Conservation (phyloP, 1,284 basidiomycete genomes). For the Marasmius fiardii region DNA sequence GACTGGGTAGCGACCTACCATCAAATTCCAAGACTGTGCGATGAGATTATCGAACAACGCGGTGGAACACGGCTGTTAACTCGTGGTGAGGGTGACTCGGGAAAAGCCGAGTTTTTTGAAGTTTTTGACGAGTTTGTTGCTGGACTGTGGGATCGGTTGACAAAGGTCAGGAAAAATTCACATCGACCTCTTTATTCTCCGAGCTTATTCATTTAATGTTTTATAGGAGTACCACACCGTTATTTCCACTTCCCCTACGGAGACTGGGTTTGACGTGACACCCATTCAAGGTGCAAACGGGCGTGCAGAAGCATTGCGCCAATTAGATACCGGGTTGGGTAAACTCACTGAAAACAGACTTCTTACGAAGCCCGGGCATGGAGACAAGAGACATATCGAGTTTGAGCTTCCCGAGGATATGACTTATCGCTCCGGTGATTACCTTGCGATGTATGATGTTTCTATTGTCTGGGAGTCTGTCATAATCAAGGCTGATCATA, state of each 20-base stretch:
- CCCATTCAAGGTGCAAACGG: conserved; percentile 30
- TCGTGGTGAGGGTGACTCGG: conserved; percentile 41
- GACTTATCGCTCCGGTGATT: conserved; percentile 43
- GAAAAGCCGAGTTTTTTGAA: conserved; percentile 40
- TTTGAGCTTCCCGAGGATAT: conserved; percentile 41
- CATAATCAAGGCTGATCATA: background rate
- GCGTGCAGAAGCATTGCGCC: conserved; percentile 34
- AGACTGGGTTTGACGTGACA: conserved; percentile 28
- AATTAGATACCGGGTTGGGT: conserved; percentile 36
- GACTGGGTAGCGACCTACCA: conserved; percentile 54
- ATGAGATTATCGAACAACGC: conserved; percentile 33
- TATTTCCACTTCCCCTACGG: conserved; percentile 18
- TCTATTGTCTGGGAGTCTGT: background rate
- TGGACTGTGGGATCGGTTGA: conserved; percentile 36
- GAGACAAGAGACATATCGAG: conserved; percentile 43
- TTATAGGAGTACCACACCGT: conserved; percentile 25
- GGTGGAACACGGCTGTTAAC: conserved; percentile 39
- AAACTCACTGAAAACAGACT: conserved; percentile 37
- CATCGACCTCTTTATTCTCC: background rate
- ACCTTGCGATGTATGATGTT: conserved; percentile 39
- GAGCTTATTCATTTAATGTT: background rate
- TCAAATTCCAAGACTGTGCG: conserved; percentile 43
- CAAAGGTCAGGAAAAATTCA: conserved; percentile 21
- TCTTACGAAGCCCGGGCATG: conserved; percentile 35
- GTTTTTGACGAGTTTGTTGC: conserved; percentile 43